Evolutionary conservation across 371 early-diverging fungal species (phyloP).

Genomic region (Rhizopus arrhizus): DNA sequence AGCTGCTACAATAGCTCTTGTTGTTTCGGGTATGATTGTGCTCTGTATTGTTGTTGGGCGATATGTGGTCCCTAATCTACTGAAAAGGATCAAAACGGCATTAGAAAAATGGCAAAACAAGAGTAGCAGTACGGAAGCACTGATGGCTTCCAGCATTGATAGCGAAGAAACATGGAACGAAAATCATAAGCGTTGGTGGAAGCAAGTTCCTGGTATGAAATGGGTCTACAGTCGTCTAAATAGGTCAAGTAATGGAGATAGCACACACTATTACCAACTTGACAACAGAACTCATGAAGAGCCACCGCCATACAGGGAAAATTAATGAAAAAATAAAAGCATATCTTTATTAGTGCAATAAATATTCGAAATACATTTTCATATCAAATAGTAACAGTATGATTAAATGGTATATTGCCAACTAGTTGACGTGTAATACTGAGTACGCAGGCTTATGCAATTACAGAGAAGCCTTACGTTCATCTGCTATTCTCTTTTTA

Average conservation of each 20-base stretch:
- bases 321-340: background rate
- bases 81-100: conserved; percentile 23
- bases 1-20: conserved; percentile 35
- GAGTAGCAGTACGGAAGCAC: background rate
- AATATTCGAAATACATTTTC: too few relatives aligned
- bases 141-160: background rate
- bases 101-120: conserved; percentile 44
- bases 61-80: conserved; percentile 32
- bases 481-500: too few relatives aligned
- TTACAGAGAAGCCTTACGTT: too few relatives aligned
- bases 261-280: conserved; percentile 30
- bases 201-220: conserved; percentile 36
- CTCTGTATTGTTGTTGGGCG: conserved; percentile 36
- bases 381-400: too few relatives aligned
- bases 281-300: conserved; percentile 28
- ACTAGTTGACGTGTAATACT: too few relatives aligned
- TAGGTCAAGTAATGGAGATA: conserved; percentile 26
- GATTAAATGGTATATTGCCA: too few relatives aligned
- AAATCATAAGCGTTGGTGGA: conserved; percentile 38
- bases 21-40: conserved; percentile 39
- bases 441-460: too few relatives aligned
- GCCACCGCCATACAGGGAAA: conserved; percentile 44
- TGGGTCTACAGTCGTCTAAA: conserved; percentile 42
- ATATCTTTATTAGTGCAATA: too few relatives aligned
- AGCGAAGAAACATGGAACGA: conserved; percentile 30